These are phyloP conservation scores for Colletotrichum magnum DNA, from an alignment of 2,329 filamentous ascomycete genomes.

Conservation along the genomic window DNA sequence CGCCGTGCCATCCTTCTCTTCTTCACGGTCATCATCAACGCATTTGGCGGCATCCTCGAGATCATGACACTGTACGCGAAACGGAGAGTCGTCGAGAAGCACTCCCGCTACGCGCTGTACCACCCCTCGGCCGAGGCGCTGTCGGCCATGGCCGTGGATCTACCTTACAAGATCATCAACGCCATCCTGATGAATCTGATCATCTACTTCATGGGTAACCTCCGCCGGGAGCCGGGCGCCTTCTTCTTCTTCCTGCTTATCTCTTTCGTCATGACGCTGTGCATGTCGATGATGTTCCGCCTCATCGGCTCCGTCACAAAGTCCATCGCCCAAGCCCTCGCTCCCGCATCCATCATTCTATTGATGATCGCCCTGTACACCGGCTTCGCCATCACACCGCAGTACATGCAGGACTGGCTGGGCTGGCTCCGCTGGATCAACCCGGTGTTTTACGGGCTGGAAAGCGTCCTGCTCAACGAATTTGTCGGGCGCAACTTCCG, in stretches of 20 bases:
- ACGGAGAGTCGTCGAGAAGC: conserved; percentile 55
- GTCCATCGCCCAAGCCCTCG: conserved; percentile 66
- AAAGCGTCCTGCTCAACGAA: conserved; percentile 75
- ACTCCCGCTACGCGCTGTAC: conserved; percentile 57
- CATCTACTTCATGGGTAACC: conserved; percentile 58
- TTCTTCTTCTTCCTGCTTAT: conserved; percentile 78
- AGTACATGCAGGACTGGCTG: conserved; percentile 63
- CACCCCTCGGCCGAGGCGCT: conserved; percentile 53
- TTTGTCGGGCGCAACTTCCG: conserved; percentile 62
- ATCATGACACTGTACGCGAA: conserved; percentile 55
- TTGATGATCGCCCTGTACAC: conserved; percentile 61
- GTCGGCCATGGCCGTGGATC: conserved; percentile 47
- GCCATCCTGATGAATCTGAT: conserved; percentile 55
- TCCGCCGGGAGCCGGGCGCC: conserved; percentile 64
- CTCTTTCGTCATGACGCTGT: conserved; percentile 70
- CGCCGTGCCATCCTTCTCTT: conserved; percentile 64
- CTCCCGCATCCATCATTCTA: conserved; percentile 65
- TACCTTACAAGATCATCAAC: conserved; percentile 51
- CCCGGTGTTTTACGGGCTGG: conserved; percentile 74
- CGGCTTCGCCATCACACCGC: conserved; percentile 59
- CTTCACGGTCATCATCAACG: conserved; percentile 68
- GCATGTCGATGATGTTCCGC: conserved; percentile 78
- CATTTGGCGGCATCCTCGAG: conserved; percentile 57
- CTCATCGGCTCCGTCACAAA: conserved; percentile 55
- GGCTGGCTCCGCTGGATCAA: conserved; percentile 77